phyloP scores from a whole-genome alignment of 306 rosid species.

The Trichosanthes cucumerina region DNA sequence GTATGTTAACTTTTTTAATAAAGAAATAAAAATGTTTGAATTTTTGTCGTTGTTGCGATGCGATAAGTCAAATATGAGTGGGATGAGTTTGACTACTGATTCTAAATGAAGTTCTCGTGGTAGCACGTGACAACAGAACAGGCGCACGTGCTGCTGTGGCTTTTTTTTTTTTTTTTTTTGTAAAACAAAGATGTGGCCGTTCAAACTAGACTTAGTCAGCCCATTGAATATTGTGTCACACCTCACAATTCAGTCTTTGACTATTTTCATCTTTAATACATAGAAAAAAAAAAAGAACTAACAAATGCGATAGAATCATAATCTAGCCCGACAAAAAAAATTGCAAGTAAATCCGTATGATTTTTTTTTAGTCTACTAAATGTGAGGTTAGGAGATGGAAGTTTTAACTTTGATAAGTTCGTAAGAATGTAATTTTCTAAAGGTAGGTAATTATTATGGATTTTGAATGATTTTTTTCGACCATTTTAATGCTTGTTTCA shows the following conservation, averaged over 20 bases:
- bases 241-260: background rate
- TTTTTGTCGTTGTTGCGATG: background rate
- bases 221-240: background rate
- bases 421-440: no score
- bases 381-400: no score
- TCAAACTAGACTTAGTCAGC: conserved; percentile 1
- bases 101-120: background rate
- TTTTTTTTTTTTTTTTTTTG: no score
- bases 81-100: background rate
- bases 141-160: background rate
- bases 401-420: no score
- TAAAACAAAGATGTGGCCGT: no score
- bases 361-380: no score
- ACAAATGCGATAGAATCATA: no score
- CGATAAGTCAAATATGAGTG: background rate
- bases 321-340: no score
- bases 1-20: background rate
- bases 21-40: background rate
- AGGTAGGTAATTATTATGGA: no score
- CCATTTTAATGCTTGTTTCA: no score
- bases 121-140: background rate
- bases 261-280: background rate
- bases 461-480: no score
- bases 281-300: background rate
- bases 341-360: no score